Evolutionary conservation across 371 early-diverging fungal species (phyloP).

Genomic region (Mucor plumbeus): DNA sequence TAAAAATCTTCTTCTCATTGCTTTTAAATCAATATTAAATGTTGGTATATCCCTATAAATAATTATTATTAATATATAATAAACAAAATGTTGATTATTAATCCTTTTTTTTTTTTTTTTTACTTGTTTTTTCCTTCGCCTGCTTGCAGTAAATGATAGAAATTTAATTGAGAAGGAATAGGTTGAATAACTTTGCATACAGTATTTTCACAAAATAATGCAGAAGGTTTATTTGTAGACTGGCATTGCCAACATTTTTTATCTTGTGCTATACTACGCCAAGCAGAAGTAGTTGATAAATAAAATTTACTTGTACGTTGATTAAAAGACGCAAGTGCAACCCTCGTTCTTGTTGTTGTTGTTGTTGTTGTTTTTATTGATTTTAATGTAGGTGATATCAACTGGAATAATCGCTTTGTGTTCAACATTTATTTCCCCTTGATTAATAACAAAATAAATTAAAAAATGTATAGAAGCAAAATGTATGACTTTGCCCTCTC

Average conservation of each 20-base stretch:
- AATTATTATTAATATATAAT: neutral
- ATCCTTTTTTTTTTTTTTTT: neutral
- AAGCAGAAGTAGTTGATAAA: slow-evolving; percentile 12
- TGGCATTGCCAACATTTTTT: slow-evolving; percentile 60
- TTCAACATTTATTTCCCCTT: slow-evolving; percentile 17
- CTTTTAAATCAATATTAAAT: slow-evolving; percentile 73
- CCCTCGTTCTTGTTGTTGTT: slow-evolving; percentile 8
- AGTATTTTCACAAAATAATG: slow-evolving; percentile 58
- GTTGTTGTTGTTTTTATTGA: neutral
- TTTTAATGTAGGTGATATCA: slow-evolving; percentile 13
- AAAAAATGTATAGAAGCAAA: neutral
- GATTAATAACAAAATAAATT: slow-evolving; percentile 18
- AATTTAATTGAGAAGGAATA: slow-evolving; percentile 62
- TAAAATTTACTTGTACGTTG: neutral
- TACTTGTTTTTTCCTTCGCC: slow-evolving; percentile 37
- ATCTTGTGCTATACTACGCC: slow-evolving; percentile 21
- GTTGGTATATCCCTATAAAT: slow-evolving; percentile 48
- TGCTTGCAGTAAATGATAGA: slow-evolving; percentile 65
- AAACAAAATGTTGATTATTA: neutral
- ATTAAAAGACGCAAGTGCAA: slow-evolving; percentile 1
- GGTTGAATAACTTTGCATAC: slow-evolving; percentile 76
- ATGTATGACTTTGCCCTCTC: neutral
- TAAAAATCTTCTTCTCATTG: slow-evolving; percentile 70
- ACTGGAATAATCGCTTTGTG: slow-evolving; percentile 20
- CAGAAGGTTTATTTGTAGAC: slow-evolving; percentile 43